These are phyloP conservation scores for Salix suchowensis DNA, from an alignment of 345 rosid genomes.

Conservation along the genomic window DNA sequence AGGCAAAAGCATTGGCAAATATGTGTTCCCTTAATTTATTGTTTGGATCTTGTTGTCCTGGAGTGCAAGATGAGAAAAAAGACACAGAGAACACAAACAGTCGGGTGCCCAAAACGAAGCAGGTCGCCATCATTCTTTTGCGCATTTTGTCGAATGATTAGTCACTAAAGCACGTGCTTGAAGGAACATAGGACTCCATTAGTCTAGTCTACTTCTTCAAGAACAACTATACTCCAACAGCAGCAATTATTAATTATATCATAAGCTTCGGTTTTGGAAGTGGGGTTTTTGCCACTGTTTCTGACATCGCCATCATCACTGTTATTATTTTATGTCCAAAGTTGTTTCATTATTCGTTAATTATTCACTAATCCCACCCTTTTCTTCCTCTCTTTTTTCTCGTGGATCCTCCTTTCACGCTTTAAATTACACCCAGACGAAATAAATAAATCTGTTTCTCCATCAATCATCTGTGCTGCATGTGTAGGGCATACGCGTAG, in stretches of 20 bases:
- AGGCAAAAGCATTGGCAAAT: conserved; percentile 6
- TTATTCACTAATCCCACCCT: neutral
- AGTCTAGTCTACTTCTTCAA: conserved; percentile 21
- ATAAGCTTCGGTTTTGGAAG: conserved; percentile 19
- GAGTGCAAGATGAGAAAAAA: neutral
- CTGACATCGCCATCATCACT: conserved; percentile 16
- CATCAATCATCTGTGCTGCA: too few species aligned
- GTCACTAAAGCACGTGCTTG: conserved; percentile 34
- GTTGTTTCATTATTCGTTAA: conserved; percentile 14
- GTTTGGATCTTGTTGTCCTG: conserved; percentile 20
- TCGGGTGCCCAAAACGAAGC: neutral
- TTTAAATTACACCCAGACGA: neutral
- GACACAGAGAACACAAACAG: neutral
- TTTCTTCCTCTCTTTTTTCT: neutral
- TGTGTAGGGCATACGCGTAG: too few species aligned
- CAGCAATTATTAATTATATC: conserved; percentile 13
- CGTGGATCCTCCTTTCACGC: neutral
- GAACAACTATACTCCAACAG: neutral
- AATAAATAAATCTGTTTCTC: too few species aligned
- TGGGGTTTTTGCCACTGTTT: conserved; percentile 15
- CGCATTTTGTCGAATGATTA: conserved; percentile 38
- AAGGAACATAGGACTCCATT: conserved; percentile 5
- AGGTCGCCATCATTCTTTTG: conserved; percentile 8
- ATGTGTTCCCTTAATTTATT: neutral
- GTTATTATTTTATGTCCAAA: neutral